Percentiles rank a stretch among this genome's conserved stretches.
Evolutionary conservation across 108 stramenopile genomes (phyloP).

Genomic region (Seminavis robusta): DNA sequence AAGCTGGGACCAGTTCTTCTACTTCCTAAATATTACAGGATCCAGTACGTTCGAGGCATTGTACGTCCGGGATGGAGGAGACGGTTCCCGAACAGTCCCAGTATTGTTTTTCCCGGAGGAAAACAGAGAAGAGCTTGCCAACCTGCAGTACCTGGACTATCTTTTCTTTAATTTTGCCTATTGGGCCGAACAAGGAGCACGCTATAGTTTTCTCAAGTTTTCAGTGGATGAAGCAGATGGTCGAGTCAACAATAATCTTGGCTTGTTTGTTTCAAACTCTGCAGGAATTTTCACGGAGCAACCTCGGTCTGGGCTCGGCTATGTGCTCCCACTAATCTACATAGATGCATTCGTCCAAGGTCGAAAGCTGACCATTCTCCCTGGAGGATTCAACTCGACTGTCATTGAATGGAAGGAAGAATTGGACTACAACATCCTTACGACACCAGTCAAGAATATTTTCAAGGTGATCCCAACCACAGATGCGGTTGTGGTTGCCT

Average conservation of each 20-base stretch:
- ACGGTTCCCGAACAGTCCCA: background rate
- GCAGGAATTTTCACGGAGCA: conserved; percentile 7
- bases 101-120: conserved; percentile 1
- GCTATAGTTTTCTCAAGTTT: background rate
- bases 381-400: conserved; percentile 13
- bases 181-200: background rate
- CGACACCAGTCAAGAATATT: background rate
- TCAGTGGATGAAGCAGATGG: no score
- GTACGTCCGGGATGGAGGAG: background rate
- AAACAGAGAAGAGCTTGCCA: no score
- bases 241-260: no score
- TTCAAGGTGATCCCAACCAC: no score
- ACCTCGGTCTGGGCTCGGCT: conserved; percentile 17
- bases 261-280: background rate
- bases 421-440: background rate
- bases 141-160: background rate
- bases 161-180: no score
- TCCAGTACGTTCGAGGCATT: background rate
- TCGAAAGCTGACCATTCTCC: background rate
- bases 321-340: conserved; percentile 17
- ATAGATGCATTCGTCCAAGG: conserved; percentile 10
- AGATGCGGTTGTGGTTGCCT: no score
- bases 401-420: conserved; percentile 16
- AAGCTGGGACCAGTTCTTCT: background rate
- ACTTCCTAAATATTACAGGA: background rate